Conservation (phyloP, 2,329 filamentous ascomycete species). For the Sporothrix humicola region DNA sequence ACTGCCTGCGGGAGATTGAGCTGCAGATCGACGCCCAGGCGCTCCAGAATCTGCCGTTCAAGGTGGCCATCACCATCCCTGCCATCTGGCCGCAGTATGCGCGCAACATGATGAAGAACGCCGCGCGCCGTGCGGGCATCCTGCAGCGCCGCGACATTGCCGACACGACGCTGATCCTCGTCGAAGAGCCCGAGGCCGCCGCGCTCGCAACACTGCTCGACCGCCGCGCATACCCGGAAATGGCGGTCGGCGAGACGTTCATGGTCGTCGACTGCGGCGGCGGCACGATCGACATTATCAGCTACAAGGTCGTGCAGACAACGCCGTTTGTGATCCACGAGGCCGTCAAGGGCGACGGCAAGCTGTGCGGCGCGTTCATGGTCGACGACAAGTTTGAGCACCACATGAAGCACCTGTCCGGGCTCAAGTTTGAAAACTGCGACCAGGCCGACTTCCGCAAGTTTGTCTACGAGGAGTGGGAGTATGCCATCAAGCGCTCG, state of each 20-base stretch:
- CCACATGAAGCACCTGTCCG: slow-evolving; percentile 52
- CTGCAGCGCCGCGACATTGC: slow-evolving; percentile 40
- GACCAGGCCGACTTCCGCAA: slow-evolving; percentile 49
- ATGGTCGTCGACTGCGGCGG: slow-evolving; percentile 44
- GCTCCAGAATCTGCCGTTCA: slow-evolving; percentile 40
- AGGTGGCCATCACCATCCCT: slow-evolving; percentile 52
- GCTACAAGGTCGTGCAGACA: slow-evolving; percentile 51
- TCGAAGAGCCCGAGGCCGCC: slow-evolving; percentile 55
- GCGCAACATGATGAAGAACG: slow-evolving; percentile 47
- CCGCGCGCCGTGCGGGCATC: slow-evolving; percentile 47
- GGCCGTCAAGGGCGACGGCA: slow-evolving; percentile 56
- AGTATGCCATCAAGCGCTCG: slow-evolving; percentile 44
- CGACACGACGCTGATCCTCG: slow-evolving; percentile 45
- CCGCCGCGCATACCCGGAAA: slow-evolving; percentile 38
- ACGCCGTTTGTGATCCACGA: slow-evolving; percentile 53
- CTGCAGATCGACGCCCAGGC: slow-evolving; percentile 37
- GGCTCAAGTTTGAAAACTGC: slow-evolving; percentile 52
- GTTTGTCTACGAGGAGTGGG: slow-evolving; percentile 53
- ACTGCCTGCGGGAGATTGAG: slow-evolving; percentile 38
- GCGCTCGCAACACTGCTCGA: slow-evolving; percentile 49
- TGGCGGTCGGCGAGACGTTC: slow-evolving; percentile 38
- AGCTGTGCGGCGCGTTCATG: slow-evolving; percentile 56
- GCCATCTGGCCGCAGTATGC: slow-evolving; percentile 54
- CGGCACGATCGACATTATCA: slow-evolving; percentile 55
- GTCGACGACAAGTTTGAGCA: slow-evolving; percentile 56